Percentiles rank a stretch among this genome's conserved stretches.
Conservation (phyloP, 2,329 filamentous ascomycete genomes). For the Arthrinium phaeospermum region DNA sequence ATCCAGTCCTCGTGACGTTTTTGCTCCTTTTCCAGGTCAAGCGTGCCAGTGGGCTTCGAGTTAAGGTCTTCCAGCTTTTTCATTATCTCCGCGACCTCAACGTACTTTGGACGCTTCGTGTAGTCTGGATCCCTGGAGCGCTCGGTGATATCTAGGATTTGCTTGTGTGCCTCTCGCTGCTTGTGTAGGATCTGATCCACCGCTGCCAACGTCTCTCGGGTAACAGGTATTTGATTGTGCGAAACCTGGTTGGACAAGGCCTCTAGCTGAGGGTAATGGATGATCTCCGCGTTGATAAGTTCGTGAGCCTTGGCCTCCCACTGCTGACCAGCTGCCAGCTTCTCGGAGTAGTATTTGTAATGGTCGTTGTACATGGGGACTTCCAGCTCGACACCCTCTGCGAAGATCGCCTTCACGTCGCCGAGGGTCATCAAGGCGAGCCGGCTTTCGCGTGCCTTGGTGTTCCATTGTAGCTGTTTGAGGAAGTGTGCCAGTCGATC, state of each 20-base stretch:
- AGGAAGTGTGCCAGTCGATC: conserved; percentile 81
- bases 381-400: conserved; percentile 76
- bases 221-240: conserved; percentile 75
- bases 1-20: conserved; percentile 99
- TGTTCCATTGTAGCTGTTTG: conserved; percentile 87
- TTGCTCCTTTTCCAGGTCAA: conserved; percentile 92
- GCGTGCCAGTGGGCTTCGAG: conserved; percentile 87
- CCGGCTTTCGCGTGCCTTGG: conserved; percentile 71
- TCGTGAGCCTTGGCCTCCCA: conserved; percentile 96
- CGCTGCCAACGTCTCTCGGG: conserved; percentile 75
- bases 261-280: conserved; percentile 94
- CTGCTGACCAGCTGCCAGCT: conserved; percentile 76
- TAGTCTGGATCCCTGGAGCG: conserved; percentile 78
- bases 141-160: conserved; percentile 82
- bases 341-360: conserved; percentile 75
- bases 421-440: conserved; percentile 72
- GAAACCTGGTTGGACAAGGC: conserved; percentile 84
- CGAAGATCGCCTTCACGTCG: conserved; percentile 80
- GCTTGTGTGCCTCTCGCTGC: conserved; percentile 90
- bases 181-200: conserved; percentile 95
- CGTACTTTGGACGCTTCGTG: conserved; percentile 81
- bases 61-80: conserved; percentile 87
- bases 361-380: conserved; percentile 83
- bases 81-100: conserved; percentile 88
- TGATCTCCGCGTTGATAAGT: conserved; percentile 86